Evolutionary conservation across 2,329 filamentous ascomycete species (phyloP).

Genomic region (Apiospora malaysiana): DNA sequence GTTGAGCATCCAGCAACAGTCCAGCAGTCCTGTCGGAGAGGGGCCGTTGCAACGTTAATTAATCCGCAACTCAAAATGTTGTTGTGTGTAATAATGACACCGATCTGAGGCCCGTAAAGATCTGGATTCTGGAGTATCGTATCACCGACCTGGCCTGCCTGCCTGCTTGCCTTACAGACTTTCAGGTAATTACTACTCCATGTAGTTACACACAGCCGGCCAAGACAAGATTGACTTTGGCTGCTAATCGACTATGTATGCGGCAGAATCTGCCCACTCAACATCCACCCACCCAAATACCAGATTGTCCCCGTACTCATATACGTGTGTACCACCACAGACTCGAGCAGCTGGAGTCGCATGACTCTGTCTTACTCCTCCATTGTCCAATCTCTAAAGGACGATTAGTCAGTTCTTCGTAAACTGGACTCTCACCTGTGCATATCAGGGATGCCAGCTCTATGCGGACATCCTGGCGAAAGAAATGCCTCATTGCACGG

Average conservation of each 20-base stretch:
- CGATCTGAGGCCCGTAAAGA: conserved; percentile 11
- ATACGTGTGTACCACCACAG: neutral
- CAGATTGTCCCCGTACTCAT: too few relatives aligned
- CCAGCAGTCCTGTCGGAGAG: neutral
- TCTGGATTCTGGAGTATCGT: neutral
- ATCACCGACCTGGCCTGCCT: neutral
- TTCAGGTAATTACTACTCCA: too few relatives aligned
- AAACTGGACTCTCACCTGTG: neutral
- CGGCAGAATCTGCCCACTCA: neutral
- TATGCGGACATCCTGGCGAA: neutral
- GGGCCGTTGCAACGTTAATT: conserved; percentile 8
- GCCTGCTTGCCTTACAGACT: too few relatives aligned
- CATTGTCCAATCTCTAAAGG: neutral
- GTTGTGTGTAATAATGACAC: neutral
- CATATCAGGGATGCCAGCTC: neutral
- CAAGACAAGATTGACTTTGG: conserved; percentile 11
- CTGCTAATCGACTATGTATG: neutral
- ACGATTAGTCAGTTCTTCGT: conserved; percentile 16
- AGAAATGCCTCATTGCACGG: conserved; percentile 11
- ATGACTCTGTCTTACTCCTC: neutral
- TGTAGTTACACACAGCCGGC: neutral
- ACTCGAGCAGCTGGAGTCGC: neutral
- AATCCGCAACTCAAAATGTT: conserved; percentile 10
- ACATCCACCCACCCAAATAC: neutral
- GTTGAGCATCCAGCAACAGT: conserved; percentile 1